Evolutionary conservation across 352 stramenopile genomes (phyloP).

Genomic region (Achlya hypogyna): DNA sequence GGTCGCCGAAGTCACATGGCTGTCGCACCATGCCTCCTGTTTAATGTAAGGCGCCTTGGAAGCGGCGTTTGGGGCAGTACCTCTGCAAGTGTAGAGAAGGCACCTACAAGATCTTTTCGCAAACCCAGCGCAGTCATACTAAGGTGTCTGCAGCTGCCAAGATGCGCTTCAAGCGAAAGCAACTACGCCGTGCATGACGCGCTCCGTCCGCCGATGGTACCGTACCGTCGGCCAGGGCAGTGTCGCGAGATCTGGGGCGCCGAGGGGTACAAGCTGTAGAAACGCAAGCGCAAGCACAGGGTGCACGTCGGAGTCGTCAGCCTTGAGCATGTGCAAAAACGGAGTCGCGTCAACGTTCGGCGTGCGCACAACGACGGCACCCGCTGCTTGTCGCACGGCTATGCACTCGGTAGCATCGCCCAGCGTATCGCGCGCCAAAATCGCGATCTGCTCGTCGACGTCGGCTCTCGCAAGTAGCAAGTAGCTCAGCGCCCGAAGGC

Average conservation of each 20-base stretch:
- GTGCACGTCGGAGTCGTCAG: not conserved
- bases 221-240: not conserved
- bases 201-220: too few relatives aligned
- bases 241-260: not conserved
- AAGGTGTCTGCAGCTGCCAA: not conserved
- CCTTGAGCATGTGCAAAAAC: not conserved
- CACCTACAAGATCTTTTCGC: too few relatives aligned
- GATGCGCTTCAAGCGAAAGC: not conserved
- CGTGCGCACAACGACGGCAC: not conserved
- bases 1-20: too few relatives aligned
- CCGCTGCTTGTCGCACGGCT: not conserved
- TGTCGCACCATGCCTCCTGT: too few relatives aligned
- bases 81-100: too few relatives aligned
- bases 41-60: too few relatives aligned
- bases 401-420: not conserved
- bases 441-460: not conserved
- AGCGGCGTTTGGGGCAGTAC: too few relatives aligned
- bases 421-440: not conserved
- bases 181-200: too few relatives aligned
- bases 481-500: not conserved
- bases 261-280: not conserved
- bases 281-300: not conserved
- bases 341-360: not conserved
- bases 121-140: too few relatives aligned
- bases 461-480: not conserved